phyloP scores from a whole-genome alignment of 2,329 filamentous ascomycete genomes.

The Fusarium staphyleae region DNA sequence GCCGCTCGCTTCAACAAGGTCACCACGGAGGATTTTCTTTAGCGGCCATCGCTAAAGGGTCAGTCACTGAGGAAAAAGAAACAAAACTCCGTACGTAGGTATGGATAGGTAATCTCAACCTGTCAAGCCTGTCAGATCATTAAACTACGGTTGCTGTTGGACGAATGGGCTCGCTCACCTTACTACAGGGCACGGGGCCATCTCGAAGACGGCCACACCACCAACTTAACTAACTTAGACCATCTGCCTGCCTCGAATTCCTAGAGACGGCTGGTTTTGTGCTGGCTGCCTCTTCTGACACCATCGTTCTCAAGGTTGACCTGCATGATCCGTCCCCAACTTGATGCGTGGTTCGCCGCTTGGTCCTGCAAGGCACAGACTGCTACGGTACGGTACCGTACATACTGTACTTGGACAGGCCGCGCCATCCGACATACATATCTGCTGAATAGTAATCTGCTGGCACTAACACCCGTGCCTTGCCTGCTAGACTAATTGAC shows the following conservation, averaged over 20 bases:
- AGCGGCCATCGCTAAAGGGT: constrained; percentile 5
- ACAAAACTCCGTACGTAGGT: too few species aligned
- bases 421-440: constrained; percentile 7
- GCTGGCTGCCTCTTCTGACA: constrained; percentile 27
- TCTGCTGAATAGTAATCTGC: constrained; percentile 21
- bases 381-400: not conserved
- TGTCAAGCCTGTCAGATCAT: constrained; percentile 38
- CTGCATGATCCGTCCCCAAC: constrained; percentile 24
- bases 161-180: constrained; percentile 35
- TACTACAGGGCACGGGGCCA: constrained; percentile 24
- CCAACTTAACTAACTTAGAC: too few species aligned
- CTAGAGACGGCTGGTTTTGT: constrained; percentile 24
- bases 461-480: constrained; percentile 11
- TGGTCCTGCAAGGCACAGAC: constrained; percentile 31
- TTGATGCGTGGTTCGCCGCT: constrained; percentile 11
- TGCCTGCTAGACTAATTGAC: too few species aligned
- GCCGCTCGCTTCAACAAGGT: constrained; percentile 15
- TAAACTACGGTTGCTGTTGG: constrained; percentile 1
- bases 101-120: too few species aligned
- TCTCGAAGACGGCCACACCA: constrained; percentile 21
- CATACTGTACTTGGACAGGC: constrained; percentile 3
- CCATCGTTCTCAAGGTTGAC: constrained; percentile 21
- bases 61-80: constrained; percentile 17
- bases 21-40: constrained; percentile 23
- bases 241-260: constrained; percentile 1